Conservation (phyloP, 192 early-diverging fungal genomes). For the Coemansia furcata region DNA sequence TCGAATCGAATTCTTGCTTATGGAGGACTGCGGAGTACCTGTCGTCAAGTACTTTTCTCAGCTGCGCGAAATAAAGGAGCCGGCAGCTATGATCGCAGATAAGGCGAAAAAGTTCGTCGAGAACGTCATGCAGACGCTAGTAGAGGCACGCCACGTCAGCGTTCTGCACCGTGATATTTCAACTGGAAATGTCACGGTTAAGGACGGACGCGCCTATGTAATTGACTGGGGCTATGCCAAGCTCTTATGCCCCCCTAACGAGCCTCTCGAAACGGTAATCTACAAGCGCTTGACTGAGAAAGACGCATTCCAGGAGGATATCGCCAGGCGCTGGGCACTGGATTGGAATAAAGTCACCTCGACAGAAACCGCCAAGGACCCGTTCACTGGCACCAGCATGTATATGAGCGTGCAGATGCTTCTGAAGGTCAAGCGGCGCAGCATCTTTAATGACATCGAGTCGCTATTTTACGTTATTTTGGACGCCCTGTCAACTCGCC, state of each 20-base stretch:
- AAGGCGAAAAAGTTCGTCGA: neutral
- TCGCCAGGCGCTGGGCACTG: neutral
- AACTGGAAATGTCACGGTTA: slow-evolving; percentile 5
- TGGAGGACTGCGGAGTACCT: slow-evolving; percentile 9
- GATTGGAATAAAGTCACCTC: neutral
- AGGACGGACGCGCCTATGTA: neutral
- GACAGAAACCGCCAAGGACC: neutral
- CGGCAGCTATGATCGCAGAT: neutral
- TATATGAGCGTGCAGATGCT: slow-evolving; percentile 15
- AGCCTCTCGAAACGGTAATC: neutral
- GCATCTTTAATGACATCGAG: slow-evolving; percentile 11
- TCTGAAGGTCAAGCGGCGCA: neutral
- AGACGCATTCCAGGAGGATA: neutral
- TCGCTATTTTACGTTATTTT: slow-evolving; percentile 14
- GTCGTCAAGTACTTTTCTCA: neutral
- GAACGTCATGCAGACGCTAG: neutral
- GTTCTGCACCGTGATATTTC: slow-evolving; percentile 17
- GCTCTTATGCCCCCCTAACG: neutral
- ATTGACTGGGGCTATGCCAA: slow-evolving; percentile 17
- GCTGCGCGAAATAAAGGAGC: neutral
- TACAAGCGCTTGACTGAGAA: neutral
- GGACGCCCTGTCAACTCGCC: neutral
- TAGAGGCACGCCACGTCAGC: neutral
- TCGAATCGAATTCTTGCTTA: slow-evolving; percentile 4
- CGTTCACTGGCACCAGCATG: neutral